Conservation (phyloP, 352 stramenopile species). For the Pythium plurisporium region DNA sequence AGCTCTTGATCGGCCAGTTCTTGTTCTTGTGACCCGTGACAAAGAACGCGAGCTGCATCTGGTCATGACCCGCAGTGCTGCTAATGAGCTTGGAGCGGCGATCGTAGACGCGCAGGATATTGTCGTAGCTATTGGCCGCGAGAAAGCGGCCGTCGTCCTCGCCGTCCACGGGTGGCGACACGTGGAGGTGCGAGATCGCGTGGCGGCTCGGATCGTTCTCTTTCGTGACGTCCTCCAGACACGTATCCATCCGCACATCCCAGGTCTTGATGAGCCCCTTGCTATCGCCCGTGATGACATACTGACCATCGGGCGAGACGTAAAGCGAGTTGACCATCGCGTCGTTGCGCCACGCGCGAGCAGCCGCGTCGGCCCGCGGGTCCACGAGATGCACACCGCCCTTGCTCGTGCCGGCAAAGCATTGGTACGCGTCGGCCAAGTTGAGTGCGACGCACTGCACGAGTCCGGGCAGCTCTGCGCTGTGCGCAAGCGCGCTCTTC, state of each 20-base stretch:
- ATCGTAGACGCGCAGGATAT: conserved; percentile 86
- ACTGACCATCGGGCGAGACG: conserved; percentile 68
- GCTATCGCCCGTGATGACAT: conserved; percentile 77
- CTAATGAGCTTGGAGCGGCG: conserved; percentile 80
- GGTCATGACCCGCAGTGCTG: conserved; percentile 59
- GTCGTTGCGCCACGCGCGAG: conserved; percentile 67
- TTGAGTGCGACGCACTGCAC: conserved; percentile 85
- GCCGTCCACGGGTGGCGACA: conserved; percentile 60
- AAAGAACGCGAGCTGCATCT: conserved; percentile 74
- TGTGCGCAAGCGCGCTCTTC: conserved; percentile 59
- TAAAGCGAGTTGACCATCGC: conserved; percentile 87
- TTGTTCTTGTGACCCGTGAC: conserved; percentile 87
- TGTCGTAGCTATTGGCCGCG: conserved; percentile 87
- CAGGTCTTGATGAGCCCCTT: conserved; percentile 87
- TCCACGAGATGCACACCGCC: conserved; percentile 71
- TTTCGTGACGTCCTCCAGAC: conserved; percentile 71
- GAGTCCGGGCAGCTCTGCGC: conserved; percentile 68
- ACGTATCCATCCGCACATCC: conserved; percentile 78
- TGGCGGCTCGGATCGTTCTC: conserved; percentile 75
- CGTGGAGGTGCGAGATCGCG: conserved; percentile 81
- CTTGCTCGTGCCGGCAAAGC: conserved; percentile 81
- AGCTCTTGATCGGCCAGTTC: conserved; percentile 89
- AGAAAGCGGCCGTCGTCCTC: conserved; percentile 81
- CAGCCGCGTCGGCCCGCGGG: conserved; percentile 40
- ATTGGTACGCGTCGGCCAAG: conserved; percentile 75